Conservation (phyloP, 2,329 filamentous ascomycete genomes). For the Chaetomium olivaceum region DNA sequence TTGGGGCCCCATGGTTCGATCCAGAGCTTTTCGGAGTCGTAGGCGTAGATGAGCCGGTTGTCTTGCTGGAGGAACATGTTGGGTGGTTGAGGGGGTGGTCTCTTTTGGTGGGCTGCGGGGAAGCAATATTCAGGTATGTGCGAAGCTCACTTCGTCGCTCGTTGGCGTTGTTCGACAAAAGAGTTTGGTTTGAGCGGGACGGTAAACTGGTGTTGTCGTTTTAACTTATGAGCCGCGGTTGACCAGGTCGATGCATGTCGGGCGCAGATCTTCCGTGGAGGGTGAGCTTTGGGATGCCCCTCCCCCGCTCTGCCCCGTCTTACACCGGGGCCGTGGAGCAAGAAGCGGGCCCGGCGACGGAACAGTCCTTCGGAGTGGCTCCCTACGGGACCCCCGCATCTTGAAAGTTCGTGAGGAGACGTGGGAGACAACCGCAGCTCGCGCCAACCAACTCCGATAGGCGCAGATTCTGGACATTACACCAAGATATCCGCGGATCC, state of each 20-base stretch:
- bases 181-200: background rate
- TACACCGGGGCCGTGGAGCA: background rate
- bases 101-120: background rate
- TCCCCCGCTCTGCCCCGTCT: background rate
- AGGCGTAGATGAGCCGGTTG: slow-evolving; percentile 16
- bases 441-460: background rate
- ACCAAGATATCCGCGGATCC: background rate
- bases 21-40: slow-evolving; percentile 19
- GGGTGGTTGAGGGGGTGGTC: background rate
- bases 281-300: too few species aligned
- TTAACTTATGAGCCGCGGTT: background rate
- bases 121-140: background rate
- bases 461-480: background rate
- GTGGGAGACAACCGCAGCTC: background rate
- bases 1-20: slow-evolving; percentile 17
- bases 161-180: background rate
- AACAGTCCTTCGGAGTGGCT: background rate
- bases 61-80: slow-evolving; percentile 11
- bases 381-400: background rate
- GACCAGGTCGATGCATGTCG: background rate
- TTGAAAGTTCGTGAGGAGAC: background rate
- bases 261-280: background rate
- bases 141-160: too few species aligned
- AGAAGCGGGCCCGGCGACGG: slow-evolving; percentile 5
- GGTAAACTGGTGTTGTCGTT: background rate